phyloP scores from a whole-genome alignment of 2,329 filamentous ascomycete species.

The Ophiocordyceps camponoti-rufipedis region DNA sequence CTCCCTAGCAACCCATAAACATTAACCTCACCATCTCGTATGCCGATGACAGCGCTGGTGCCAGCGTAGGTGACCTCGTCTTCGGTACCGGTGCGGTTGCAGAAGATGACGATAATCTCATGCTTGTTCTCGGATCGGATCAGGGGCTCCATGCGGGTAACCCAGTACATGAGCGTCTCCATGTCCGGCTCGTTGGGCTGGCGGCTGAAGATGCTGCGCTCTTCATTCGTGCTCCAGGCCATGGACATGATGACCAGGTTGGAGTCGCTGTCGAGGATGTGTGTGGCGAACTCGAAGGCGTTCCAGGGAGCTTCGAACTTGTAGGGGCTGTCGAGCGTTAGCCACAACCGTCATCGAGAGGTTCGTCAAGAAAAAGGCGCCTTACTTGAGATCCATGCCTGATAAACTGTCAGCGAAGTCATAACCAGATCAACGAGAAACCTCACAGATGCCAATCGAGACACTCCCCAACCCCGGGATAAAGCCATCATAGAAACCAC shows the following conservation, averaged over 20 bases:
- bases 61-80: slow-evolving; percentile 51
- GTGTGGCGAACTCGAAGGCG: slow-evolving; percentile 27
- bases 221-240: slow-evolving; percentile 55
- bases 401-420: background rate
- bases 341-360: background rate
- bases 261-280: slow-evolving; percentile 35
- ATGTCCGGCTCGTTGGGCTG: slow-evolving; percentile 44
- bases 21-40: slow-evolving; percentile 44
- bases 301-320: slow-evolving; percentile 20
- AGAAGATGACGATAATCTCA: slow-evolving; percentile 51
- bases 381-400: slow-evolving; percentile 43
- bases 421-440: background rate
- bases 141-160: slow-evolving; percentile 49
- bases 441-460: slow-evolving; percentile 38
- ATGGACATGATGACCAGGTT: slow-evolving; percentile 54
- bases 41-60: slow-evolving; percentile 51
- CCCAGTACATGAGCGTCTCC: slow-evolving; percentile 60
- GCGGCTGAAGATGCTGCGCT: slow-evolving; percentile 24
- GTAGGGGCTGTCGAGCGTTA: slow-evolving; percentile 11
- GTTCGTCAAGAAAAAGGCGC: background rate
- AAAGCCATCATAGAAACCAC: slow-evolving; percentile 28
- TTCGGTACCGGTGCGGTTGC: slow-evolving; percentile 53
- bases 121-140: slow-evolving; percentile 30
- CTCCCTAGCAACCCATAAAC: slow-evolving; percentile 55
- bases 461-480: slow-evolving; percentile 30